These are phyloP conservation scores for Mycena belliarum DNA, from an alignment of 768 basidiomycete genomes.

Conservation along the genomic window DNA sequence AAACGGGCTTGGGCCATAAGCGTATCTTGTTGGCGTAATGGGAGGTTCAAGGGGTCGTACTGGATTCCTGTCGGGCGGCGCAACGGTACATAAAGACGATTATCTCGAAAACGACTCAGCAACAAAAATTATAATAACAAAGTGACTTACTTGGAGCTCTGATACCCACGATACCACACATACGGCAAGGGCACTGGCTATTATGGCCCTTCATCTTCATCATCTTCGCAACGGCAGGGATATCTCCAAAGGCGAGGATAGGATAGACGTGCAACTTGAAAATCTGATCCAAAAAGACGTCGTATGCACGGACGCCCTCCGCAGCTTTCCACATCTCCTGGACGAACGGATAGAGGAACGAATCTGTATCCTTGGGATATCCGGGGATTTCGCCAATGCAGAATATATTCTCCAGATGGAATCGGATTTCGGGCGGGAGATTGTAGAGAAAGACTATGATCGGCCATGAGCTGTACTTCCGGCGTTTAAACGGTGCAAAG, in stretches of 20 bases:
- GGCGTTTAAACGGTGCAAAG: conserved; percentile 32
- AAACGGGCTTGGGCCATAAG: conserved; percentile 21
- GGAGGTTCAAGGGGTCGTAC: conserved; percentile 24
- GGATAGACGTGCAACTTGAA: background rate
- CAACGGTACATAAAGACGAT: background rate
- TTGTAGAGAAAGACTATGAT: conserved; percentile 32
- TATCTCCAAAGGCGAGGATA: background rate
- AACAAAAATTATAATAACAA: background rate
- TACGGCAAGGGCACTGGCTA: background rate
- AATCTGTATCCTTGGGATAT: conserved; percentile 31
- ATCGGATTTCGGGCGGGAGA: conserved; percentile 32
- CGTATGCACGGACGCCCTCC: background rate
- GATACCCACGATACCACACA: background rate
- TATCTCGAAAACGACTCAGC: background rate
- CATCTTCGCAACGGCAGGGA: background rate
- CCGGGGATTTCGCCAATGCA: conserved; percentile 35
- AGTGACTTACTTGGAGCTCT: background rate
- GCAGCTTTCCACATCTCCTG: conserved; percentile 15
- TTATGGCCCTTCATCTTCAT: background rate
- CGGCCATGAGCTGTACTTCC: conserved; percentile 32
- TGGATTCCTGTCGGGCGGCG: background rate
- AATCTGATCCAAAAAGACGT: background rate
- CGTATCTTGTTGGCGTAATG: conserved; percentile 13
- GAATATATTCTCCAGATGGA: conserved; percentile 31
- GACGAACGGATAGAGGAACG: conserved; percentile 33